These are phyloP conservation scores for Cydonia oblonga DNA, from an alignment of 331 rosid genomes.

Conservation along the genomic window DNA sequence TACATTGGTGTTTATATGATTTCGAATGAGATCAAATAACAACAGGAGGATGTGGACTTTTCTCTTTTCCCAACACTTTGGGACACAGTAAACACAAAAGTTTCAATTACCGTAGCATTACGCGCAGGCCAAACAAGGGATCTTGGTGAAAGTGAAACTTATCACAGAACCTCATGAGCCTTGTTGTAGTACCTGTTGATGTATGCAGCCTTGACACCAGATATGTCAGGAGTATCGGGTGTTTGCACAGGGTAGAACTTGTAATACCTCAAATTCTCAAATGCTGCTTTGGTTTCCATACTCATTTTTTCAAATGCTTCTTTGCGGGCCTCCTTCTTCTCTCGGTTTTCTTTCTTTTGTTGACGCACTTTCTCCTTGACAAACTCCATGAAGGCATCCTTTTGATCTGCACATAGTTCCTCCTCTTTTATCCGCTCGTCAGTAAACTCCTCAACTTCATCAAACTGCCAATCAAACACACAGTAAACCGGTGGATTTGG, in stretches of 20 bases:
- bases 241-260: slow-evolving; percentile 3
- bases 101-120: background rate
- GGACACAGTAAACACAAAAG: background rate
- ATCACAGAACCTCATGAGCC: slow-evolving; percentile 1
- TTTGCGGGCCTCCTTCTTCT: background rate
- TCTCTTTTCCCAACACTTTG: background rate
- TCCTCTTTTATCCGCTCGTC: background rate
- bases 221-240: background rate
- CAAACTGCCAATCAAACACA: slow-evolving; percentile 2
- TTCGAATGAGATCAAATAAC: background rate
- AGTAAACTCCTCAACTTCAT: slow-evolving; percentile 1
- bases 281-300: background rate
- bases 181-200: background rate
- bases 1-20: background rate
- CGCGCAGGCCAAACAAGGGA: background rate
- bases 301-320: background rate
- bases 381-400: slow-evolving; percentile 10
- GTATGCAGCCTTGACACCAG: background rate
- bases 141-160: background rate
- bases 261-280: background rate
- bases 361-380: slow-evolving; percentile 2
- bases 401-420: background rate
- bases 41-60: background rate
- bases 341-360: background rate
- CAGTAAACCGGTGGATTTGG: slow-evolving; percentile 36